These are phyloP conservation scores for Exophiala sideris DNA, from an alignment of 2,329 filamentous ascomycete genomes.

Conservation along the genomic window DNA sequence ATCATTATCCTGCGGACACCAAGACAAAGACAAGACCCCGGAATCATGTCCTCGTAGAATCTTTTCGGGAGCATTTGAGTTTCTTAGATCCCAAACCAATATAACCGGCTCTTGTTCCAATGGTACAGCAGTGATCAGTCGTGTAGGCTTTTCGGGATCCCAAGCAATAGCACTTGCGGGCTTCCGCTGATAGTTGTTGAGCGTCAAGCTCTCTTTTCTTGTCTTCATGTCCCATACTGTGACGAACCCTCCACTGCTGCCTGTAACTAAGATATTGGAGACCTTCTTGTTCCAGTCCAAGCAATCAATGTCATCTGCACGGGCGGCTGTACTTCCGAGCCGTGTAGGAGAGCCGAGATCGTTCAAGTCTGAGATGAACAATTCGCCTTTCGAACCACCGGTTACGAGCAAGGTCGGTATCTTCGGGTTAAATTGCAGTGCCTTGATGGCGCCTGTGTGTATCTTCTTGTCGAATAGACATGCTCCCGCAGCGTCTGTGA, in stretches of 20 bases:
- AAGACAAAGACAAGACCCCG: conserved; percentile 88
- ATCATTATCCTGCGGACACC: conserved; percentile 88
- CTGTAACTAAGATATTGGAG: conserved; percentile 90
- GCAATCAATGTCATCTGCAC: conserved; percentile 92
- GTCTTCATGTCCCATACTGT: conserved; percentile 98
- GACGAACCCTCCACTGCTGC: conserved; percentile 88
- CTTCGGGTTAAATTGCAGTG: conserved; percentile 93
- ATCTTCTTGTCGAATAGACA: conserved; percentile 82
- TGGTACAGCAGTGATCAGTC: conserved; percentile 86
- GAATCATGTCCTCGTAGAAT: conserved; percentile 89
- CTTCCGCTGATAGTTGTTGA: conserved; percentile 87
- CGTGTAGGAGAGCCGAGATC: conserved; percentile 85
- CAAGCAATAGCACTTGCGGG: conserved; percentile 92
- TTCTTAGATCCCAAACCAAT: conserved; percentile 88
- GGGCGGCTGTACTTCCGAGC: conserved; percentile 79
- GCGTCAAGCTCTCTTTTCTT: conserved; percentile 92
- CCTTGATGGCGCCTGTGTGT: conserved; percentile 88
- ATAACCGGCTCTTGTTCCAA: conserved; percentile 86
- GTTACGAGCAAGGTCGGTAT: conserved; percentile 88
- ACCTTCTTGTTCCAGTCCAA: conserved; percentile 99
- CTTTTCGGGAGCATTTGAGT: conserved; percentile 87
- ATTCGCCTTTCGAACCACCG: conserved; percentile 89
- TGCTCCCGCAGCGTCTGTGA: conserved; percentile 61
- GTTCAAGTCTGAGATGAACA: conserved; percentile 93
- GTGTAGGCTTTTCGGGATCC: conserved; percentile 87